phyloP scores from a whole-genome alignment of 164 flowering plant species.

The Euptelea pleiosperma region DNA sequence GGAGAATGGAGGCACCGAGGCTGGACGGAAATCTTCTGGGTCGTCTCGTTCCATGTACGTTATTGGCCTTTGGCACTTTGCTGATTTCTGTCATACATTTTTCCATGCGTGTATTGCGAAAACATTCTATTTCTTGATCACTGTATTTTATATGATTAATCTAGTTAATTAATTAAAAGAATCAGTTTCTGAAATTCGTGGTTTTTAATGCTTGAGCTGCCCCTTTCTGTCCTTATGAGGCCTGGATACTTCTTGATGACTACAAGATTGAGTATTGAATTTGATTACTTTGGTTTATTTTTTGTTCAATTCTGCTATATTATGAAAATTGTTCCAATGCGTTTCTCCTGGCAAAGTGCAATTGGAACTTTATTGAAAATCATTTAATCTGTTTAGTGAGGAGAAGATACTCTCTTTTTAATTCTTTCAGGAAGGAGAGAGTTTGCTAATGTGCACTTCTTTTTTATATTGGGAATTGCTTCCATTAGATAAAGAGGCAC shows the following conservation, averaged over 20 bases:
- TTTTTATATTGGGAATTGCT: too few species aligned
- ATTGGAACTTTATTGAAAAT: too few species aligned
- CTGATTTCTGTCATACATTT: background rate
- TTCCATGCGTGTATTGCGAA: background rate
- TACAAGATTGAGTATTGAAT: background rate
- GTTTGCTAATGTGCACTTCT: too few species aligned
- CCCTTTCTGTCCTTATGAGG: too few species aligned
- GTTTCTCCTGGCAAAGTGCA: too few species aligned
- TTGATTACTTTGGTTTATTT: background rate
- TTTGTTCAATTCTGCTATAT: too few species aligned
- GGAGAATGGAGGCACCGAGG: slow-evolving; percentile 37
- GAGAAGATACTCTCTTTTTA: too few species aligned
- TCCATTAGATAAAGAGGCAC: too few species aligned
- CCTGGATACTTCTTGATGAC: background rate
- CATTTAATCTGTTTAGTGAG: too few species aligned
- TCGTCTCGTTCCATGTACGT: slow-evolving; percentile 62
- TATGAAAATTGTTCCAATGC: background rate
- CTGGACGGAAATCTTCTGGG: slow-evolving; percentile 38
- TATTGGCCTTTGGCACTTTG: background rate
- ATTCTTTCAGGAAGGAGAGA: too few species aligned
- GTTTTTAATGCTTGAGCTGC: background rate
- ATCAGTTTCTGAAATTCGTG: background rate
- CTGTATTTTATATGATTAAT: background rate
- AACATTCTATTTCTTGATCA: background rate
- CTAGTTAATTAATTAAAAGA: background rate